These are phyloP conservation scores for Penicillium atrosanguineum DNA, from an alignment of 495 filamentous ascomycete genomes.

Conservation along the genomic window DNA sequence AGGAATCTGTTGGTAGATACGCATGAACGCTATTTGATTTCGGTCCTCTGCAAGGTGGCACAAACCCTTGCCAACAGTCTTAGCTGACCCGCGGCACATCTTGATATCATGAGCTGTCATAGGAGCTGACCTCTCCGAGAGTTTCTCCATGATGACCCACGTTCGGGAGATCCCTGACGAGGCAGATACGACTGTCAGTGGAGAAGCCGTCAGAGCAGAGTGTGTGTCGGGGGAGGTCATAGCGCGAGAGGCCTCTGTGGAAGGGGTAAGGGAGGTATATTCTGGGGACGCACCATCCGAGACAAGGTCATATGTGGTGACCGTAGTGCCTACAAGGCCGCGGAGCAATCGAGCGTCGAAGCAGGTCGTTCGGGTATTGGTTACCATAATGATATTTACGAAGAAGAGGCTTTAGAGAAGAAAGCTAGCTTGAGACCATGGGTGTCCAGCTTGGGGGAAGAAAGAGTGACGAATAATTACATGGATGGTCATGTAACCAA, in stretches of 20 bases:
- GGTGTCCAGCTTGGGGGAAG: neutral
- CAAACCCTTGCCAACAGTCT: constrained; percentile 13
- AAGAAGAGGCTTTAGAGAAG: neutral
- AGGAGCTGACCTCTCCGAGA: constrained; percentile 10
- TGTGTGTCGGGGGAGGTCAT: constrained; percentile 2
- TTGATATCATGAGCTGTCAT: constrained; percentile 8
- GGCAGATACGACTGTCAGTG: neutral
- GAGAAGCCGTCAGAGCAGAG: neutral
- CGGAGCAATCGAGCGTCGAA: constrained; percentile 11
- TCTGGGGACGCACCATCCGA: constrained; percentile 2
- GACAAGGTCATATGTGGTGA: constrained; percentile 7
- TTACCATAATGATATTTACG: neutral
- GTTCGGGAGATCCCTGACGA: constrained; percentile 3
- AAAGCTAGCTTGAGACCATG: neutral
- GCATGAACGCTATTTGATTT: constrained; percentile 15
- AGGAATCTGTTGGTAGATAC: constrained; percentile 20
- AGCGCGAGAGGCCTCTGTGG: neutral
- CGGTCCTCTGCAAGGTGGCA: constrained; percentile 9
- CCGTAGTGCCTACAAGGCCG: constrained; percentile 9
- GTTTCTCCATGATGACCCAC: constrained; percentile 15
- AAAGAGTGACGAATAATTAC: neutral
- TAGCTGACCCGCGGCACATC: constrained; percentile 9
- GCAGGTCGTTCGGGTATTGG: neutral
- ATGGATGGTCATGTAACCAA: neutral
- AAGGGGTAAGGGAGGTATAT: neutral